Conservation (phyloP, 2,329 filamentous ascomycete genomes). For the Chrysoporthe cubensis region DNA sequence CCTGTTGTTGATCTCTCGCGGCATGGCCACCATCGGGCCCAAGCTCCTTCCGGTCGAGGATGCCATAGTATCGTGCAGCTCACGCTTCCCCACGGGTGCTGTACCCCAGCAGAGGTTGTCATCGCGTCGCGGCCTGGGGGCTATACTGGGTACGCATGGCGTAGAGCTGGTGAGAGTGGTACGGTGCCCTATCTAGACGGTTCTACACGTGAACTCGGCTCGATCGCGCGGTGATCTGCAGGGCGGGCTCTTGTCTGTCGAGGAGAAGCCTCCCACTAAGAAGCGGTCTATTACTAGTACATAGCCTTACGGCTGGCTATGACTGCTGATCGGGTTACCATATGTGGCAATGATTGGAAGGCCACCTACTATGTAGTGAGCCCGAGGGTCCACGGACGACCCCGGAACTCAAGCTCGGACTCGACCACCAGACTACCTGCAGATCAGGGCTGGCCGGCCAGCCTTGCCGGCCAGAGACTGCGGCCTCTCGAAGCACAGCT, state of each 20-base stretch:
- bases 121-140: not conserved
- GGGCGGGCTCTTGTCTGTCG: not conserved
- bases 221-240: not conserved
- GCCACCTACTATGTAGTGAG: not conserved
- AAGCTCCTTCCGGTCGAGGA: not conserved
- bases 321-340: slow-evolving; percentile 24
- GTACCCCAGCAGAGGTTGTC: not conserved
- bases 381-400: not conserved
- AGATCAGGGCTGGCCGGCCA: slow-evolving; percentile 15
- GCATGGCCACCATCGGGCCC: not conserved
- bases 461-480: not conserved
- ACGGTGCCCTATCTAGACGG: no score
- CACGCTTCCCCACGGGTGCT: not conserved
- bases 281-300: not conserved
- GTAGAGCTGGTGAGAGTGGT: no score
- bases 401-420: not conserved
- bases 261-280: not conserved
- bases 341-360: slow-evolving; percentile 15
- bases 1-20: not conserved
- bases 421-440: not conserved
- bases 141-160: not conserved
- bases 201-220: not conserved
- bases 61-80: not conserved
- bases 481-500: no score
- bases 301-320: slow-evolving; percentile 3